Percentiles rank a stretch among this genome's conserved stretches.
These are phyloP conservation scores for Penicillium olsonii DNA, from an alignment of 2,329 filamentous ascomycete genomes.

Conservation along the genomic window DNA sequence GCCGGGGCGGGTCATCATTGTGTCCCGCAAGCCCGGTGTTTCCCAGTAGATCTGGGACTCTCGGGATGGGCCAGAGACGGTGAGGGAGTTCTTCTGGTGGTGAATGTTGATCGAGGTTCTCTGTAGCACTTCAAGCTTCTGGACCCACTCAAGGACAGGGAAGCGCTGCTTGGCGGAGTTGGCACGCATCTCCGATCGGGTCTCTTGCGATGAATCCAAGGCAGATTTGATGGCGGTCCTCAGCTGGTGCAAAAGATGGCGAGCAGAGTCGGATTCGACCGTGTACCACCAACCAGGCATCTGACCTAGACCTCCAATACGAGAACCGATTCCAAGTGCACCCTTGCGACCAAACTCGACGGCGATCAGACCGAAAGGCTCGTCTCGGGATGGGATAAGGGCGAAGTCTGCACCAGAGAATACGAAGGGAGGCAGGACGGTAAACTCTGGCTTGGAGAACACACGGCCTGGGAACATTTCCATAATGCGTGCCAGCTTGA, in stretches of 20 bases:
- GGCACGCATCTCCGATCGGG: constrained; percentile 64
- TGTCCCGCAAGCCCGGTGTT: constrained; percentile 1
- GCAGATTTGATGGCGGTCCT: constrained; percentile 64
- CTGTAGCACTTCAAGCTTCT: constrained; percentile 65
- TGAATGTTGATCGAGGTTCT: constrained; percentile 60
- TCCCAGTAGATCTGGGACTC: constrained; percentile 32
- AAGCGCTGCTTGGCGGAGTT: constrained; percentile 66
- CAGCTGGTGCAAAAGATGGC: constrained; percentile 66
- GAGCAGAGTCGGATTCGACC: constrained; percentile 64
- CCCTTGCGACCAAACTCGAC: constrained; percentile 70
- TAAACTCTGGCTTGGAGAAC: constrained; percentile 69
- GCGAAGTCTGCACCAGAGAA: constrained; percentile 70
- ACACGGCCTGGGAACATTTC: constrained; percentile 65
- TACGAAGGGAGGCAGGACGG: constrained; percentile 64
- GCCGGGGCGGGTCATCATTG: constrained; percentile 1
- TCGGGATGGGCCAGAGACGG: constrained; percentile 27
- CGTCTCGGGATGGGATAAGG: constrained; percentile 67
- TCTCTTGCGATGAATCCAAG: constrained; percentile 57
- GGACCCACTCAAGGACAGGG: constrained; percentile 67
- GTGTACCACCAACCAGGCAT: constrained; percentile 75
- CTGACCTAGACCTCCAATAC: constrained; percentile 67
- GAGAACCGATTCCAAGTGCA: constrained; percentile 65
- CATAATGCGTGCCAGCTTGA: constrained; percentile 67
- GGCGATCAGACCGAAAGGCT: constrained; percentile 68
- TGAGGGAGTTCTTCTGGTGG: constrained; percentile 41